These are phyloP conservation scores for Leccinum imitatum DNA, from an alignment of 768 basidiomycete species.

Conservation along the genomic window DNA sequence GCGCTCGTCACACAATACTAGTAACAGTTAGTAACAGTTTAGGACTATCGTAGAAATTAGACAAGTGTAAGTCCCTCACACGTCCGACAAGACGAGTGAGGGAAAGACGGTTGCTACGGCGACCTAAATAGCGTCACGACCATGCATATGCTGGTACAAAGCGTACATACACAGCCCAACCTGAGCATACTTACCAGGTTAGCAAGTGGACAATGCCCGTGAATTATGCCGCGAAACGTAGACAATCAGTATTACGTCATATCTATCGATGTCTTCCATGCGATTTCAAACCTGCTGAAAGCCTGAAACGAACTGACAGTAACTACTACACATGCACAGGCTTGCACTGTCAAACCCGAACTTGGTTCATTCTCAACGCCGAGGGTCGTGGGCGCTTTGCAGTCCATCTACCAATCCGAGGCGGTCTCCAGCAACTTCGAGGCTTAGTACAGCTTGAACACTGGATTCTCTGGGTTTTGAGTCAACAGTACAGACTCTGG, in stretches of 20 bases:
- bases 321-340: neutral
- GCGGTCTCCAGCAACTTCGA: neutral
- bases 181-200: no score
- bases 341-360: neutral
- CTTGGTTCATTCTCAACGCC: neutral
- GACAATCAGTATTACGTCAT: neutral
- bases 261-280: neutral
- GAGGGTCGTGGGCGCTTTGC: neutral
- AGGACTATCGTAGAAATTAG: no score
- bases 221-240: neutral
- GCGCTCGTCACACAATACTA: no score
- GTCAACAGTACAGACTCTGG: neutral
- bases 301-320: neutral
- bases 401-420: neutral
- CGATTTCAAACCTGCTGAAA: neutral
- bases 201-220: neutral
- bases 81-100: no score
- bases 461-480: neutral
- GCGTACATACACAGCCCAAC: no score
- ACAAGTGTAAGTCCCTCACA: no score
- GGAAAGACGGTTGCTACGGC: no score
- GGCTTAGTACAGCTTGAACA: neutral
- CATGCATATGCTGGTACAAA: no score
- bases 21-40: no score
- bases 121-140: no score